These are phyloP conservation scores for Aspergillus ibericus DNA, from an alignment of 2,329 filamentous ascomycete genomes.

Conservation along the genomic window DNA sequence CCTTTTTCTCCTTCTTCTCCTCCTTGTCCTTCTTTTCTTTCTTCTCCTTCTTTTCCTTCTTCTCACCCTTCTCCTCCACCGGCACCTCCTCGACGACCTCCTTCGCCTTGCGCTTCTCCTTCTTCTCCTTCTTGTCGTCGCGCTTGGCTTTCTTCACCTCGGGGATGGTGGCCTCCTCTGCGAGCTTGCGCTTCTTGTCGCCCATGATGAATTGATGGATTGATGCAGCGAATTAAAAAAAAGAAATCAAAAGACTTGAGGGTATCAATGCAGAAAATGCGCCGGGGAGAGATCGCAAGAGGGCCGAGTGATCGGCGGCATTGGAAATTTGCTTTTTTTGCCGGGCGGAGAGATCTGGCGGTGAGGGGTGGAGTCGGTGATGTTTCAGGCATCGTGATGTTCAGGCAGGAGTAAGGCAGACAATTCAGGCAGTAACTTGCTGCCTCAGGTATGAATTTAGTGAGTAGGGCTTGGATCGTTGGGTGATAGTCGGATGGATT, in stretches of 20 bases:
- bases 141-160: constrained; percentile 37
- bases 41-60: constrained; percentile 29
- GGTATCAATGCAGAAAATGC: constrained; percentile 4
- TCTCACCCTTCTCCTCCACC: constrained; percentile 19
- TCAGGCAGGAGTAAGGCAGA: not conserved
- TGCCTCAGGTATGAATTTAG: no score
- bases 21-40: constrained; percentile 30
- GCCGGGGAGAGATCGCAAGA: constrained; percentile 7
- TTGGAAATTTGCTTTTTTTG: constrained; percentile 33
- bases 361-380: constrained; percentile 15
- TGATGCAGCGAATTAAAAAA: not conserved
- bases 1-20: constrained; percentile 22
- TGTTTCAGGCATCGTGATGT: not conserved
- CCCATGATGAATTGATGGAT: constrained; percentile 26
- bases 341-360: constrained; percentile 24
- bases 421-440: no score
- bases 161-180: constrained; percentile 28
- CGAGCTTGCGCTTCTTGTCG: constrained; percentile 43
- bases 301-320: constrained; percentile 28
- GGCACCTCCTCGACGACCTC: constrained; percentile 8
- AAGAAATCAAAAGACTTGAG: not conserved
- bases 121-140: constrained; percentile 29
- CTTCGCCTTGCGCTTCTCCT: constrained; percentile 17
- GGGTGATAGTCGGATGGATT: no score
- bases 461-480: no score